A percentile compares a stretch with the other conserved stretches of the same genome.
These are phyloP conservation scores for Penicillium frequentans DNA, from an alignment of 2,329 filamentous ascomycete genomes.

Conservation along the genomic window DNA sequence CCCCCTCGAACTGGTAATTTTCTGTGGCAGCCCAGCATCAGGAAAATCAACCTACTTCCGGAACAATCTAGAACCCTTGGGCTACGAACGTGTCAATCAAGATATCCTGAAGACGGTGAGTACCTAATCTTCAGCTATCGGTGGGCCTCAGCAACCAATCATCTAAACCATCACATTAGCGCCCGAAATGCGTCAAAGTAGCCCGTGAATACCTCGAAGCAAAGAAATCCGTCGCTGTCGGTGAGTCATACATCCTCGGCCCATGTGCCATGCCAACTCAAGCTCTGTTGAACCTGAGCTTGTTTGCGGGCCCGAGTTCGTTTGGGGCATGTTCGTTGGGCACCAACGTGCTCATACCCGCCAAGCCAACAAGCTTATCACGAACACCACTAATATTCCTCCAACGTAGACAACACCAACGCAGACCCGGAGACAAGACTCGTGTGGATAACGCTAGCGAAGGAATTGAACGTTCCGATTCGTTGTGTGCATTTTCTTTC, in stretches of 20 bases:
- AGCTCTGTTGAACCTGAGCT: not conserved
- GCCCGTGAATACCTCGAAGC: conserved; percentile 65
- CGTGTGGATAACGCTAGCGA: conserved; percentile 76
- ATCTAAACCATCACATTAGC: conserved; percentile 36
- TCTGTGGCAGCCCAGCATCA: conserved; percentile 84
- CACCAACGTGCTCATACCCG: conserved; percentile 4
- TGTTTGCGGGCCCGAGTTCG: not conserved
- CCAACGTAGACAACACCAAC: conserved; percentile 86
- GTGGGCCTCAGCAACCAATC: not conserved
- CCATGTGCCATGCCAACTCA: not conserved
- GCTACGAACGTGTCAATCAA: conserved; percentile 86
- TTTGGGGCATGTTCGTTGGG: conserved; percentile 1
- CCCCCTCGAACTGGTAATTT: conserved; percentile 72
- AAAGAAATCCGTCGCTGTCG: conserved; percentile 71
- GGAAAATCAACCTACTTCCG: conserved; percentile 93
- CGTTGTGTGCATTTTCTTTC: conserved; percentile 85
- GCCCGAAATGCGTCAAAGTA: conserved; percentile 67
- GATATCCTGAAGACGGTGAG: conserved; percentile 73
- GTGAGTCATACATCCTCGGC: conserved; percentile 51
- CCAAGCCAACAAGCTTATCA: not conserved
- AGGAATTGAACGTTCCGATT: conserved; percentile 69
- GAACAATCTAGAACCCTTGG: conserved; percentile 71
- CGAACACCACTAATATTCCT: not conserved
- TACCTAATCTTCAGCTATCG: not conserved
- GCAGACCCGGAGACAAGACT: conserved; percentile 73